Evolutionary conservation across 2,329 filamentous ascomycete species (phyloP).

Genomic region (Pseudogymnoascus verrucosus): DNA sequence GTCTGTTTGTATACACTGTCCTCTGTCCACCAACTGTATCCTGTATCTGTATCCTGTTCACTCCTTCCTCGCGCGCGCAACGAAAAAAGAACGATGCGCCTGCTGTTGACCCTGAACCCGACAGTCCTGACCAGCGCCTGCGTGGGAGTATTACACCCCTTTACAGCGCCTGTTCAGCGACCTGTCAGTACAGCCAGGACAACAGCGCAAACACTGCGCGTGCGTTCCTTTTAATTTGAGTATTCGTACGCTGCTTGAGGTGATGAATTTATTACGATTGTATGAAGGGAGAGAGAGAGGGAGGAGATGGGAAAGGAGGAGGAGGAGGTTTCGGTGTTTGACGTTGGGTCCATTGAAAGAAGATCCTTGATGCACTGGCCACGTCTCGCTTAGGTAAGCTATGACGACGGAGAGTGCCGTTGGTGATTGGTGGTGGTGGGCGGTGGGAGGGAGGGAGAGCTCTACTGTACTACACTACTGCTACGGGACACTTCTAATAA

Average conservation of each 20-base stretch:
- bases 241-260: background rate
- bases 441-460: background rate
- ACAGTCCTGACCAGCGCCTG: background rate
- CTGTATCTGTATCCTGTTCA: background rate
- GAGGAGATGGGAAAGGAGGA: background rate
- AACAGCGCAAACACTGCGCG: background rate
- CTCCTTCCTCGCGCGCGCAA: background rate
- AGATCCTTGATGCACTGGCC: background rate
- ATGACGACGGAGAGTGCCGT: background rate
- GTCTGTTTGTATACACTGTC: background rate
- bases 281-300: background rate
- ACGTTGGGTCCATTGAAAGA: background rate
- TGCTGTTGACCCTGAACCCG: background rate
- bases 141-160: background rate
- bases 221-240: background rate
- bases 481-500: background rate
- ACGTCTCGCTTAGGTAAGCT: background rate
- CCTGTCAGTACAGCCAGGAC: background rate
- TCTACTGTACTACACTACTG: background rate
- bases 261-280: background rate
- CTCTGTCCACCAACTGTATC: background rate
- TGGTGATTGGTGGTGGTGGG: background rate
- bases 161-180: background rate
- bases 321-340: background rate
- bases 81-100: background rate